A percentile compares a stretch with the other conserved stretches of the same genome.
Evolutionary conservation across 192 early-diverging fungal species (phyloP).

Genomic region (Pilaira anomala): DNA sequence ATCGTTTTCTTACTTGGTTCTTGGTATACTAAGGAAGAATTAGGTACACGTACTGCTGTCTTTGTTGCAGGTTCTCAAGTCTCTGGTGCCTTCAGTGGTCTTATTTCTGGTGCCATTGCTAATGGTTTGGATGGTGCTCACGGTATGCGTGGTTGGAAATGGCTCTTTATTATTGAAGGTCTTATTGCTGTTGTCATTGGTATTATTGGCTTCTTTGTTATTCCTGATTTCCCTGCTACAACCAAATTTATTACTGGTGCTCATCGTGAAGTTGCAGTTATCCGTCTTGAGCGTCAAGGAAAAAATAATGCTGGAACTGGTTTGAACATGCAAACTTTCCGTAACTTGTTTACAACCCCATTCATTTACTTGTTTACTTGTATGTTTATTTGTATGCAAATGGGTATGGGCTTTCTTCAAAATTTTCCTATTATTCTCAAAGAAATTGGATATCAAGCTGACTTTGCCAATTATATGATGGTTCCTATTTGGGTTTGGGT

Average conservation of each 20-base stretch:
- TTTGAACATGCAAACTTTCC: conserved; percentile 24
- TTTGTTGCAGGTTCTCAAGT: conserved; percentile 34
- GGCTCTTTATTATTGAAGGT: conserved; percentile 61
- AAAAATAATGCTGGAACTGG: conserved; percentile 5
- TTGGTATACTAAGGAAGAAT: conserved; percentile 39
- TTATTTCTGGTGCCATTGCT: conserved; percentile 23
- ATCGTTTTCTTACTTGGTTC: conserved; percentile 37
- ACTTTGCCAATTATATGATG: conserved; percentile 42
- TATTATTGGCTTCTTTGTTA: conserved; percentile 35
- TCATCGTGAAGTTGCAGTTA: conserved; percentile 20
- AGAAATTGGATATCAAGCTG: conserved; percentile 32
- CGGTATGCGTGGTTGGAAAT: conserved; percentile 43
- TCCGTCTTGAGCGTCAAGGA: conserved; percentile 22
- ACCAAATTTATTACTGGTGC: conserved; percentile 55
- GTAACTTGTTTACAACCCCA: conserved; percentile 21
- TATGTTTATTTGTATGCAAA: conserved; percentile 22
- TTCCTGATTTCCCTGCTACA: conserved; percentile 53
- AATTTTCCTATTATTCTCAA: conserved; percentile 42
- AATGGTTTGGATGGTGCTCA: conserved; percentile 45
- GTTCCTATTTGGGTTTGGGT: conserved; percentile 35
- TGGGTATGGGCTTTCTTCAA: conserved; percentile 28
- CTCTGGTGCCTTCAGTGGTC: conserved; percentile 24
- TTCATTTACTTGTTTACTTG: conserved; percentile 17
- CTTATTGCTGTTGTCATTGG: conserved; percentile 46
- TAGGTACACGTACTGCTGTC: conserved; percentile 34